Percentiles rank a stretch among this genome's conserved stretches.
Conservation (phyloP, 2,329 filamentous ascomycete species). For the Sarocladiaceae sp. region DNA sequence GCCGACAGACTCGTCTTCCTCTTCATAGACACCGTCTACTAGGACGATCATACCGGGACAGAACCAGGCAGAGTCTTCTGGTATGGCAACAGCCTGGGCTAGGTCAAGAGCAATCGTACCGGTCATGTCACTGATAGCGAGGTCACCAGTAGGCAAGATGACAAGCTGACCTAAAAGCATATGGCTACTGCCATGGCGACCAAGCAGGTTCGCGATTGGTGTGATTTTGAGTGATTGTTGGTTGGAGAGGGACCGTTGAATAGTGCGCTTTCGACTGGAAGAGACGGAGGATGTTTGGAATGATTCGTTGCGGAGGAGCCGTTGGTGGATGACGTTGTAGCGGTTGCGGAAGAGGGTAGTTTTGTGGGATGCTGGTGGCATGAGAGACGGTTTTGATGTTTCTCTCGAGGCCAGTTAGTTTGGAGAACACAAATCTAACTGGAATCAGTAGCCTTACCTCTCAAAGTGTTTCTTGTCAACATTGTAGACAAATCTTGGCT, state of each 20-base stretch:
- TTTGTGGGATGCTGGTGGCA: constrained; percentile 75
- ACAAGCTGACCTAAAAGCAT: constrained; percentile 80
- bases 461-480: constrained; percentile 86
- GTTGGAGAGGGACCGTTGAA: constrained; percentile 52
- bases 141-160: constrained; percentile 70
- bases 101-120: constrained; percentile 84
- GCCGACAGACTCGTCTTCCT: constrained; percentile 69
- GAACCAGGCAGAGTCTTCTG: constrained; percentile 85
- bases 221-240: constrained; percentile 80
- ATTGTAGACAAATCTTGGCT: constrained; percentile 74
- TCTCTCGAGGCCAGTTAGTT: constrained; percentile 39
- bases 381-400: constrained; percentile 57
- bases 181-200: constrained; percentile 77
- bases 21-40: constrained; percentile 93
- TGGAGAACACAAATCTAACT: not conserved
- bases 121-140: constrained; percentile 80
- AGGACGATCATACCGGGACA: constrained; percentile 93
- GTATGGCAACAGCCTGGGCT: constrained; percentile 71
- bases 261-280: constrained; percentile 44
- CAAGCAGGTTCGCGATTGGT: constrained; percentile 68
- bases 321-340: constrained; percentile 88
- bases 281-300: constrained; percentile 80
- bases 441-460: constrained; percentile 38
- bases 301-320: constrained; percentile 83
- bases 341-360: constrained; percentile 81